A percentile compares a stretch with the other conserved stretches of the same genome.
Evolutionary conservation across 148 eudicot genomes (phyloP).

Genomic region (Mesembryanthemum crystallinum): DNA sequence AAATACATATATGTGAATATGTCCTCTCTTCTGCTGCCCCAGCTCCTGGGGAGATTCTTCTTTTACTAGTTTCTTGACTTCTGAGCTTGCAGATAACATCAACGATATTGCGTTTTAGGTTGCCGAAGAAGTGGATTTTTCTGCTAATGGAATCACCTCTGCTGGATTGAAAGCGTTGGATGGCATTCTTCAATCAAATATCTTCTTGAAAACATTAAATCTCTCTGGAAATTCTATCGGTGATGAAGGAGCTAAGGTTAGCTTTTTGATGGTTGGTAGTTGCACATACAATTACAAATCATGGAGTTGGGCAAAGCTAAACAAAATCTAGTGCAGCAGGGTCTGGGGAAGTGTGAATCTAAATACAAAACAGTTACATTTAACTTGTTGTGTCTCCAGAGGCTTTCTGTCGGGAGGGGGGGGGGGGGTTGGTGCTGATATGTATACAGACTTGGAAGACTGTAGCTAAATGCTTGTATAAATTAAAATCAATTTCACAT

Average conservation of each 20-base stretch:
- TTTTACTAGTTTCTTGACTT: not conserved
- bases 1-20: not conserved
- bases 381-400: not conserved
- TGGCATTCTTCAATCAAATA: constrained; percentile 78
- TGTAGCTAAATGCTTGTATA: not conserved
- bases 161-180: constrained; percentile 91
- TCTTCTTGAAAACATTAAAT: constrained; percentile 69
- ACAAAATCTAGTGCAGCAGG: not conserved
- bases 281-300: not conserved
- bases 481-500: not conserved
- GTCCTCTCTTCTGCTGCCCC: not conserved
- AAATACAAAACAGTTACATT: not conserved
- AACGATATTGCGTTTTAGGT: constrained; percentile 37
- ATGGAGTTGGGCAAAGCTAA: not conserved
- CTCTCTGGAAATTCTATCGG: constrained; percentile 88
- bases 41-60: not conserved
- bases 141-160: constrained; percentile 85
- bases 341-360: not conserved
- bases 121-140: constrained; percentile 86
- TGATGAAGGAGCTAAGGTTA: constrained; percentile 93
- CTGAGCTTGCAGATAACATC: constrained; percentile 4
- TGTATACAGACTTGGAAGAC: no score
- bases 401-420: not conserved
- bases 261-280: constrained; percentile 6
- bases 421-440: no score